Evolutionary conservation across 2,329 filamentous ascomycete species (phyloP).

Genomic region (Cadophora sp.): DNA sequence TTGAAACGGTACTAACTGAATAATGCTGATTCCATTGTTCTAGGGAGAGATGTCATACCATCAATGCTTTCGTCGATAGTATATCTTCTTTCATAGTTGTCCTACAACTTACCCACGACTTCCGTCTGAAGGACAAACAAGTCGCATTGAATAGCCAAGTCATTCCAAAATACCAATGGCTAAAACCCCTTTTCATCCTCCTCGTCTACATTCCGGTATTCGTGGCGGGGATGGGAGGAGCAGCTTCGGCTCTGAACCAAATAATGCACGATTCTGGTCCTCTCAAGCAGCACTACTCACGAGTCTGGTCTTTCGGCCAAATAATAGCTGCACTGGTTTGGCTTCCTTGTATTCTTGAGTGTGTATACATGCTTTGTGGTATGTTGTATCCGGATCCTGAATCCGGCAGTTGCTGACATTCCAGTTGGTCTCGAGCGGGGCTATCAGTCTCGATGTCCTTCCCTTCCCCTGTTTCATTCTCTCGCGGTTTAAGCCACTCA

Average conservation of each 20-base stretch:
- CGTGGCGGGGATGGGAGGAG: neutral
- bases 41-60: too few species aligned
- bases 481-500: neutral
- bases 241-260: too few species aligned
- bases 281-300: neutral
- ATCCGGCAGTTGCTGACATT: neutral
- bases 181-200: neutral
- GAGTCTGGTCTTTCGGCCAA: too few species aligned
- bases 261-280: too few species aligned
- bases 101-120: neutral
- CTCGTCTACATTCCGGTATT: neutral
- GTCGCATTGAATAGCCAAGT: neutral
- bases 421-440: neutral
- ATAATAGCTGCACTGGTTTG: neutral
- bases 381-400: neutral
- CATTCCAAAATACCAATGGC: neutral
- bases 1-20: too few species aligned
- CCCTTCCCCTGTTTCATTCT: neutral
- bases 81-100: neutral
- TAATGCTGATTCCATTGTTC: too few species aligned
- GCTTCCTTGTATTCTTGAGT: neutral
- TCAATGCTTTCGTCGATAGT: too few species aligned
- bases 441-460: neutral
- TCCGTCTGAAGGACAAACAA: neutral
- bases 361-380: neutral